Percentiles rank a stretch among this genome's conserved stretches.
Evolutionary conservation across 116 monocot genomes (phyloP).

Genomic region (Cymodocea nodosa): DNA sequence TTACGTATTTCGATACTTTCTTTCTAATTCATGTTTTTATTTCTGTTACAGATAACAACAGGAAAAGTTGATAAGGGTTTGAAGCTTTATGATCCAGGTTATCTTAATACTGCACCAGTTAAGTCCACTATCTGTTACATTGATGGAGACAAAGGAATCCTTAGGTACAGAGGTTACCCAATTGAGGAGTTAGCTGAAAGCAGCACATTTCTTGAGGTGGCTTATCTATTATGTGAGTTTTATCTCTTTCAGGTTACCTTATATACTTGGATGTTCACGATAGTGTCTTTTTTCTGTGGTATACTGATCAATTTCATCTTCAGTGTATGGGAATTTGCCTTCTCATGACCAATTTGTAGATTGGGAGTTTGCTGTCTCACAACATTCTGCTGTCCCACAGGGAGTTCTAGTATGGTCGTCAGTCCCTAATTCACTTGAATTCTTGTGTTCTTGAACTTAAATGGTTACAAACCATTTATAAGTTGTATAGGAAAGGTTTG

Average conservation of each 20-base stretch:
- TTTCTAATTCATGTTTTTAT: not conserved
- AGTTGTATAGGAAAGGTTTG: not conserved
- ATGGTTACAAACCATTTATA: not conserved
- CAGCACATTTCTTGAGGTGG: constrained; percentile 83
- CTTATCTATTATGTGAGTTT: constrained; percentile 79
- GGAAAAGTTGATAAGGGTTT: constrained; percentile 85
- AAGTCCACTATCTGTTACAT: constrained; percentile 81
- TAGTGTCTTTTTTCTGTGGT: not conserved
- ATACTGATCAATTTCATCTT: constrained; percentile 1
- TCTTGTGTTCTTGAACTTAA: not conserved
- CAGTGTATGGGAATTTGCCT: constrained; percentile 97
- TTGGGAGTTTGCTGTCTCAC: constrained; percentile 93
- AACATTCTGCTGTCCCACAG: constrained; percentile 97
- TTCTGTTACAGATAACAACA: constrained; percentile 44
- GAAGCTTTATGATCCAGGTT: constrained; percentile 91
- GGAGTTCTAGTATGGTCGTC: constrained; percentile 58
- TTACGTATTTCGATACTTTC: not conserved
- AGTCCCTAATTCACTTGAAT: not conserved
- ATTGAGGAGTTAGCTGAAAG: constrained; percentile 94
- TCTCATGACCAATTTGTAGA: constrained; percentile 63
- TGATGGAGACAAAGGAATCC: constrained; percentile 92
- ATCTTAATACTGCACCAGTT: constrained; percentile 90
- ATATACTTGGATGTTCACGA: not conserved
- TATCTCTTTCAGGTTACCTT: not conserved
- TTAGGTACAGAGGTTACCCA: constrained; percentile 92